These are phyloP conservation scores for Ascochyta koolunga DNA, from an alignment of 2,329 filamentous ascomycete genomes.

Conservation along the genomic window DNA sequence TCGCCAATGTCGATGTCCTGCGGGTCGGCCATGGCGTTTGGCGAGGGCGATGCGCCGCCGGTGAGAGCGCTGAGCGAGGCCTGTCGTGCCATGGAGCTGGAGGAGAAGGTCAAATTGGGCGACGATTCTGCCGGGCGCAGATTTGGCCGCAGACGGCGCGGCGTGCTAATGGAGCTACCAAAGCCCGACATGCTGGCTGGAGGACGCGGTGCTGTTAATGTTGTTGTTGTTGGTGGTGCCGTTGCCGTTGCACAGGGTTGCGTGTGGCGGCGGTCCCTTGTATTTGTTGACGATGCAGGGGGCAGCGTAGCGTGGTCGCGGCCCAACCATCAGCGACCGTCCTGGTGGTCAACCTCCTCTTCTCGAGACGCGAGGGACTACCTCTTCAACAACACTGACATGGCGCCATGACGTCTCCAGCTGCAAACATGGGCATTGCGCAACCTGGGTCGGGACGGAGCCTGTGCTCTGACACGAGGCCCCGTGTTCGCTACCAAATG, in stretches of 20 bases:
- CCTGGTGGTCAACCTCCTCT: too few species aligned
- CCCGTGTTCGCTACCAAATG: constrained; percentile 8
- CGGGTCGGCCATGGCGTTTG: constrained; percentile 53
- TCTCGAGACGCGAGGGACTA: too few species aligned
- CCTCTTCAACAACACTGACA: background rate
- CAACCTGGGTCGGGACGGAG: background rate
- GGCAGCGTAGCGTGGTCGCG: constrained; percentile 1
- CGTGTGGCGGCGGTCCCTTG: constrained; percentile 9
- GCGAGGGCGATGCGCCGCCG: constrained; percentile 50
- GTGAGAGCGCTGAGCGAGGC: constrained; percentile 74
- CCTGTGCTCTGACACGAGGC: constrained; percentile 3
- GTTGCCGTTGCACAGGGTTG: constrained; percentile 1
- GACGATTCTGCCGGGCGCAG: constrained; percentile 50
- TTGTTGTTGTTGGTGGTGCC: constrained; percentile 12
- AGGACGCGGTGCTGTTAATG: constrained; percentile 13
- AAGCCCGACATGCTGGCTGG: constrained; percentile 16
- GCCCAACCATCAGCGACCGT: background rate
- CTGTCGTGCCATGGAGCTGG: constrained; percentile 67
- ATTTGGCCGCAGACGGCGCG: constrained; percentile 39
- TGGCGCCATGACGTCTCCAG: constrained; percentile 1
- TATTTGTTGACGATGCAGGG: constrained; percentile 15
- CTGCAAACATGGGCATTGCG: too few species aligned
- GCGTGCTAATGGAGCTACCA: constrained; percentile 17
- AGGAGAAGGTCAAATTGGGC: constrained; percentile 50
- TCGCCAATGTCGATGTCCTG: constrained; percentile 76